Conservation (phyloP, 2,329 filamentous ascomycete genomes). For the Ceratocystis diversiconidia region DNA sequence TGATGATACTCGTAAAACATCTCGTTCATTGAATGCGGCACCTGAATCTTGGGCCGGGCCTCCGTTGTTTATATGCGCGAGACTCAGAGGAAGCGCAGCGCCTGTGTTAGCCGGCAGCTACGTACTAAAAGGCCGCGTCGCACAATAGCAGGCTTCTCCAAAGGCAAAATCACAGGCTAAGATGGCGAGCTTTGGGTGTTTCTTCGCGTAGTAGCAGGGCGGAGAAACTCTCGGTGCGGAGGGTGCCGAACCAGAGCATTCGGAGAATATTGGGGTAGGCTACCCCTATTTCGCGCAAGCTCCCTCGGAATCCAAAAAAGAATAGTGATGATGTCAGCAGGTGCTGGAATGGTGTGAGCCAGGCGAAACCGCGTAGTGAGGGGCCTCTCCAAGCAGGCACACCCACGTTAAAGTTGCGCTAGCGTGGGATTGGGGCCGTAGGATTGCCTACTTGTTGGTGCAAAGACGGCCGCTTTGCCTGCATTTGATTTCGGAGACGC, state of each 20-base stretch:
- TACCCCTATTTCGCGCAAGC: neutral
- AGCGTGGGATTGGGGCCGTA: no score
- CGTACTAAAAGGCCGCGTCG: neutral
- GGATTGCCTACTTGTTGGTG: no score
- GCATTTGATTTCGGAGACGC: no score
- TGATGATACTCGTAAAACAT: no score
- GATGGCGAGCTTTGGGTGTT: neutral
- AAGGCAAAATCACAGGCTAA: neutral
- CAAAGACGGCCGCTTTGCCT: no score
- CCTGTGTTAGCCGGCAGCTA: neutral
- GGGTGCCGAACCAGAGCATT: neutral
- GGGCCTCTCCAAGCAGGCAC: no score
- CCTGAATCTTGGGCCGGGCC: neutral
- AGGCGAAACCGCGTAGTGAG: no score
- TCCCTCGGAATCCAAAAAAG: neutral
- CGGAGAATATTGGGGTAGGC: neutral
- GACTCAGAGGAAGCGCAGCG: no score
- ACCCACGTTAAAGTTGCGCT: no score
- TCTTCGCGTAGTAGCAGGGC: neutral
- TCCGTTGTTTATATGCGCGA: neutral
- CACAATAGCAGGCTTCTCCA: neutral
- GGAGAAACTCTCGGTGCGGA: slow-evolving; percentile 8
- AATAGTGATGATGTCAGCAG: neutral
- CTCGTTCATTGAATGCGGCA: no score
- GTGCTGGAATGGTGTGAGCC: neutral